Percentiles rank a stretch among this genome's conserved stretches.
These are phyloP conservation scores for Acacia confusa DNA, from an alignment of 306 rosid species.

Conservation along the genomic window DNA sequence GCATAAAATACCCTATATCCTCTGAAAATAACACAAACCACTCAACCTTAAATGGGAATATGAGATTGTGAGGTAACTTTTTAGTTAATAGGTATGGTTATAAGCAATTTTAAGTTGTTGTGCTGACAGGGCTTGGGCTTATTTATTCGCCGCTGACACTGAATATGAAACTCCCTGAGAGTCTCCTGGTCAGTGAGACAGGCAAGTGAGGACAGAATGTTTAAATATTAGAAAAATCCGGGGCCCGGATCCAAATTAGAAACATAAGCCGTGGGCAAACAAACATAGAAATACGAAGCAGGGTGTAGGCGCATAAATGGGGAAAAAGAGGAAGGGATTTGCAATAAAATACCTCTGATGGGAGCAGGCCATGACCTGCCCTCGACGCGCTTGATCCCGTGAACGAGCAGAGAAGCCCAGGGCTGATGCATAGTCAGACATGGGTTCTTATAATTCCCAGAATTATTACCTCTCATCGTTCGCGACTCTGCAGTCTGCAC, in stretches of 20 bases:
- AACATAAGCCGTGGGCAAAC: background rate
- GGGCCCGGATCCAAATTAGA: background rate
- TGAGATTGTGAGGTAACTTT: too few species aligned
- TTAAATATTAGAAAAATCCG: background rate
- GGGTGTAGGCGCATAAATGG: background rate
- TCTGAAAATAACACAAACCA: too few species aligned
- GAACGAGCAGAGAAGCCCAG: conserved; percentile 92
- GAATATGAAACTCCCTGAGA: background rate
- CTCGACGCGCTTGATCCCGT: conserved; percentile 88
- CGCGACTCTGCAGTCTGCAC: background rate
- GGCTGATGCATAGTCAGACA: conserved; percentile 96
- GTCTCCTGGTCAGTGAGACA: background rate
- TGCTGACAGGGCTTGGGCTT: background rate
- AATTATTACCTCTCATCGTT: conserved; percentile 43
- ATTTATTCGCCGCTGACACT: background rate
- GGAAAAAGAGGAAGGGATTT: background rate
- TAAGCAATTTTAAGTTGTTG: too few species aligned
- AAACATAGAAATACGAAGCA: background rate
- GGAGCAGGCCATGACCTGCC: conserved; percentile 96
- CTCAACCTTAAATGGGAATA: too few species aligned
- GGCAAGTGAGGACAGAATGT: background rate
- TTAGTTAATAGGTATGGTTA: too few species aligned
- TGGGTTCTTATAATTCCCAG: conserved; percentile 70
- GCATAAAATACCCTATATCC: too few species aligned
- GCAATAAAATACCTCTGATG: conserved; percentile 53